Base-by-base conservation (phyloP, 495 filamentous ascomycete genomes). In the Darksidea phi region DNA sequence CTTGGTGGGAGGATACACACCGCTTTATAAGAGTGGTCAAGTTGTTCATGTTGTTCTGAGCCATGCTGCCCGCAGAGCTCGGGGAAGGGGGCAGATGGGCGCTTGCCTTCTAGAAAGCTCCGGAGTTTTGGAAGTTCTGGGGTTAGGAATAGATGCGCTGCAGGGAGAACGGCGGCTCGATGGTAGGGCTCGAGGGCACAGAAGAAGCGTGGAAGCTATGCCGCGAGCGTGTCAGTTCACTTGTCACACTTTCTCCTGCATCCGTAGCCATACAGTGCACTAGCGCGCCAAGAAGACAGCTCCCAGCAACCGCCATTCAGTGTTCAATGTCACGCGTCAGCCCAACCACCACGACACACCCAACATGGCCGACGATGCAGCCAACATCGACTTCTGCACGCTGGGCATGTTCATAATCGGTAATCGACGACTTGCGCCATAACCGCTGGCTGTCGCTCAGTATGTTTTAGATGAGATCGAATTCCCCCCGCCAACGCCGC, bases 381-480 rank as follows among this genome's bases (percentile, higher is more conserved):
- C 24, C 28, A 43, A 49, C 37, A 54, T 70, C 11, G 68, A 70
- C 59, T 91, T 96, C 68, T 88, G 87, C 65, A 95, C 92, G 0
- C 71, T 97, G 68, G 93, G 90, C 69, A 96, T 97, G 93, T 92
- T 96, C 67, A 96, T 96, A 48, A 88, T 97, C 57, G 92, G 91
- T 95, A 82, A 72, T 66, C 17, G 13, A 41, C 41, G 34, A 24
- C 10, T 17, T 34, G 26, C 24, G 41, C 46, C 41, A 60, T 41
- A 61, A 17, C 48, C 26, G 59, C 38, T 36, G 34, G 24, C 57
- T 20, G 59, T 58, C 23, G 18, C 62, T 50, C 51, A 57, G 43
- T 65, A 25, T 54, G 48, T 23, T 66, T 13, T 72, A 96, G 93
- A 98, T 78, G 90, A 97, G 58, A 97, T 97, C 68, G 87, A 96